phyloP scores from a whole-genome alignment of 441 rosid genomes.

The Cnidoscolus chayamansa region DNA sequence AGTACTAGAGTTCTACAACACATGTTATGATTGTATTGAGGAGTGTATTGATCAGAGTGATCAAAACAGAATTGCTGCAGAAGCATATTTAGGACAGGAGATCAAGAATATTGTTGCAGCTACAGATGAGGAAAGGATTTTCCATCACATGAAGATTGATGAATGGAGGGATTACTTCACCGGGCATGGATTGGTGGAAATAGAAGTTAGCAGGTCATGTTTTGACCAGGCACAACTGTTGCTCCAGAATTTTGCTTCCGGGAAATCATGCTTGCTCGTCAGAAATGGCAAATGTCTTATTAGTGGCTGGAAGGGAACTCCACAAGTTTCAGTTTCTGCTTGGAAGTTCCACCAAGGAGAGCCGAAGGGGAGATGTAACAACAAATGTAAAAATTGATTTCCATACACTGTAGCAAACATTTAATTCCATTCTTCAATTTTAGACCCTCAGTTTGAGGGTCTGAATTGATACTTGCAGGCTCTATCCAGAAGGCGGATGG shows the following conservation, averaged over 20 bases:
- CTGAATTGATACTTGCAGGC: too few species aligned
- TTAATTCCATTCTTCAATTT: too few species aligned
- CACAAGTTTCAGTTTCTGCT: conserved; percentile 36
- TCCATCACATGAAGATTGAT: conserved; percentile 32
- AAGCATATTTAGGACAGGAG: conserved; percentile 24
- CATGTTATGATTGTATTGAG: conserved; percentile 30
- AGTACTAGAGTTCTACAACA: conserved; percentile 18
- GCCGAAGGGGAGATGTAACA: neutral
- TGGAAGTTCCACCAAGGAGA: conserved; percentile 29
- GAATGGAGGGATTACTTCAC: conserved; percentile 33
- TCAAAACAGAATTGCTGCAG: conserved; percentile 19
- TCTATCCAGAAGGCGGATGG: too few species aligned
- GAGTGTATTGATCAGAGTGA: conserved; percentile 23
- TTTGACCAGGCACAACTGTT: conserved; percentile 34
- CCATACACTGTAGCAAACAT: neutral
- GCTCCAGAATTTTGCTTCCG: conserved; percentile 23
- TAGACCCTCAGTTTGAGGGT: too few species aligned
- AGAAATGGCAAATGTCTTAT: conserved; percentile 31
- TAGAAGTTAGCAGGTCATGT: conserved; percentile 26
- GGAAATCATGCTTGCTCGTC: conserved; percentile 27
- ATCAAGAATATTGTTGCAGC: conserved; percentile 29
- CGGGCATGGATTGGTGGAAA: conserved; percentile 26
- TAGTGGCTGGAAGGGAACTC: conserved; percentile 40
- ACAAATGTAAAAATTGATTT: neutral
- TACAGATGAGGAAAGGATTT: conserved; percentile 29